These are phyloP conservation scores for Kwoniella sp. DNA, from an alignment of 768 basidiomycete genomes.

Conservation along the genomic window DNA sequence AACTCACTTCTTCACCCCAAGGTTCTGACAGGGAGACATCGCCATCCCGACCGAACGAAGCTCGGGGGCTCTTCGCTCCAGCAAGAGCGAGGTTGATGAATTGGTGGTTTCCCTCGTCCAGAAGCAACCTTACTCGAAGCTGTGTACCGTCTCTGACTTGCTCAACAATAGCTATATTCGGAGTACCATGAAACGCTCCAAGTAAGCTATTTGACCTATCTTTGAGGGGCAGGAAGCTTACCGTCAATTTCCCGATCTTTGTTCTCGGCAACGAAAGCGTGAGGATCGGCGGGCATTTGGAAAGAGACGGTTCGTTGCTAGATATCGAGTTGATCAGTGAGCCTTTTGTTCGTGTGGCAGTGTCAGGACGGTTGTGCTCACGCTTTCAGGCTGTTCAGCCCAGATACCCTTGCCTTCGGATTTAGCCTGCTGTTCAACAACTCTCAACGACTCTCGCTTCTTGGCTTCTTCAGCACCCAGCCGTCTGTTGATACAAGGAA, in stretches of 20 bases:
- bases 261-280: constrained; percentile 84
- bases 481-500: constrained; percentile 31
- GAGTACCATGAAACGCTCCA: not conserved
- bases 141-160: constrained; percentile 91
- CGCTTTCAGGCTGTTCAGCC: constrained; percentile 60
- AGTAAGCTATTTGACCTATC: constrained; percentile 8
- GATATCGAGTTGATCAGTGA: not conserved
- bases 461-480: constrained; percentile 71
- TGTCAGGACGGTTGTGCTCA: too few species aligned
- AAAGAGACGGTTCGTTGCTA: constrained; percentile 76
- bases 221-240: constrained; percentile 56
- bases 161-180: constrained; percentile 76
- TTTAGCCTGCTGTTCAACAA: constrained; percentile 51
- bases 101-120: constrained; percentile 89
- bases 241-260: constrained; percentile 90
- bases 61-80: constrained; percentile 55
- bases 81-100: constrained; percentile 69
- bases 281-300: constrained; percentile 86
- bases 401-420: constrained; percentile 69
- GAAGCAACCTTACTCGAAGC: constrained; percentile 79
- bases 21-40: constrained; percentile 61
- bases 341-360: not conserved
- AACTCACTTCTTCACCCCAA: constrained; percentile 82
- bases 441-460: constrained; percentile 68
- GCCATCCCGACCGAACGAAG: constrained; percentile 46